Evolutionary conservation across 352 stramenopile species (phyloP).

Genomic region (Phytophthora pini): DNA sequence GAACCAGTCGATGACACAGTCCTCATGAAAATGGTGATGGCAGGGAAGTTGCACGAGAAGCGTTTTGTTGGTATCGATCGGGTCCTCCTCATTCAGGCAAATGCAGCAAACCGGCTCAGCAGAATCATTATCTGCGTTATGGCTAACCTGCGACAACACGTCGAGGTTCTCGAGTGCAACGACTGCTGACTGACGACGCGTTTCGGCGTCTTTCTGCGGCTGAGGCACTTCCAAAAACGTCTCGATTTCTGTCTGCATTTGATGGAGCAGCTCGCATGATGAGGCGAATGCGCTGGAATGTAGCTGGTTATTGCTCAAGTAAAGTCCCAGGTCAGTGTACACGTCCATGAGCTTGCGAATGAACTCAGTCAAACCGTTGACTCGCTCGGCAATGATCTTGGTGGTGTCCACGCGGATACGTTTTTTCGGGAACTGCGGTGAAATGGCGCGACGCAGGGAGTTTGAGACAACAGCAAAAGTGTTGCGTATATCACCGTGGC

Average conservation of each 20-base stretch:
- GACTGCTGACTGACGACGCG: conserved; percentile 43
- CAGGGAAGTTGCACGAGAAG: conserved; percentile 54
- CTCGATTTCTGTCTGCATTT: conserved; percentile 44
- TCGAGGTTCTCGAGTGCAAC: conserved; percentile 46
- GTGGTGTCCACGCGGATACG: conserved; percentile 53
- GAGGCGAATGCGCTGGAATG: conserved; percentile 22
- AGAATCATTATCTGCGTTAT: neutral
- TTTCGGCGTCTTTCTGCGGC: conserved; percentile 51
- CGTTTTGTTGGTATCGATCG: conserved; percentile 11
- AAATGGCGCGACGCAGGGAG: conserved; percentile 47
- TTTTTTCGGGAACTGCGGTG: conserved; percentile 53
- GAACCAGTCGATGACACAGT: conserved; percentile 77
- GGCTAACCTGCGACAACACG: neutral
- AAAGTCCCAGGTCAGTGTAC: conserved; percentile 60
- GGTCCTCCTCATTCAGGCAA: conserved; percentile 47
- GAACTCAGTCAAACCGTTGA: conserved; percentile 49
- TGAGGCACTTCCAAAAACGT: conserved; percentile 52
- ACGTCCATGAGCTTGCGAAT: conserved; percentile 51
- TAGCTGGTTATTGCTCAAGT: conserved; percentile 41
- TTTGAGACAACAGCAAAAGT: conserved; percentile 55
- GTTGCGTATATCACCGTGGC: conserved; percentile 27
- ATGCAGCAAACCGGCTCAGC: conserved; percentile 48
- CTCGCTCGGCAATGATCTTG: conserved; percentile 50
- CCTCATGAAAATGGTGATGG: conserved; percentile 65
- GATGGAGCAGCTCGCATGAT: conserved; percentile 21